Evolutionary conservation across 2,329 filamentous ascomycete genomes (phyloP).

Genomic region (Colletotrichum abscissum): DNA sequence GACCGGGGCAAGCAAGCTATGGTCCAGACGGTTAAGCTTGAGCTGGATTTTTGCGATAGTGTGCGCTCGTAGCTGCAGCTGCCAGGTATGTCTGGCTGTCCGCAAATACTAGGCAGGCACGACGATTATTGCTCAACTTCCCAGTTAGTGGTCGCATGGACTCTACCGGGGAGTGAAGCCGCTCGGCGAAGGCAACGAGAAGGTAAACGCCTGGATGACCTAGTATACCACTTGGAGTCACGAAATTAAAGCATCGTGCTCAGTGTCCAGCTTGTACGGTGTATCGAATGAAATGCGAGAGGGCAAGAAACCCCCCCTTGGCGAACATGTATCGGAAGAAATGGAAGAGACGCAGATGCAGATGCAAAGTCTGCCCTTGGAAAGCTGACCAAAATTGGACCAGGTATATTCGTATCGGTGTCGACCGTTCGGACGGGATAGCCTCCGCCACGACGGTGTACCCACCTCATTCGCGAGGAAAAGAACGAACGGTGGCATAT

Average conservation of each 20-base stretch:
- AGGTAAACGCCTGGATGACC: neutral
- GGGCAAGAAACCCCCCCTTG: neutral
- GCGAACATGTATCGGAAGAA: neutral
- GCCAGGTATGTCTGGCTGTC: slow-evolving; percentile 1
- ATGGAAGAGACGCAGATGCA: slow-evolving; percentile 17
- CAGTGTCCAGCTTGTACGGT: neutral
- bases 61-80: neutral
- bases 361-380: slow-evolving; percentile 11
- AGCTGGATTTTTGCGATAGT: neutral
- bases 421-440: neutral
- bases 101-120: neutral
- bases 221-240: neutral
- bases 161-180: neutral
- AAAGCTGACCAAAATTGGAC: neutral
- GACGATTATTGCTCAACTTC: neutral
- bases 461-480: neutral
- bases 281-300: neutral
- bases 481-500: neutral
- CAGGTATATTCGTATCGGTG: neutral
- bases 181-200: neutral
- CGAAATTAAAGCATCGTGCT: neutral
- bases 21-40: neutral
- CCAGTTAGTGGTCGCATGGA: slow-evolving; percentile 1
- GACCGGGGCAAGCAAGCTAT: slow-evolving; percentile 8
- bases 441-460: neutral